These are phyloP conservation scores for Rhodotorula glutinis DNA, from an alignment of 1,284 basidiomycete genomes.

Conservation along the genomic window DNA sequence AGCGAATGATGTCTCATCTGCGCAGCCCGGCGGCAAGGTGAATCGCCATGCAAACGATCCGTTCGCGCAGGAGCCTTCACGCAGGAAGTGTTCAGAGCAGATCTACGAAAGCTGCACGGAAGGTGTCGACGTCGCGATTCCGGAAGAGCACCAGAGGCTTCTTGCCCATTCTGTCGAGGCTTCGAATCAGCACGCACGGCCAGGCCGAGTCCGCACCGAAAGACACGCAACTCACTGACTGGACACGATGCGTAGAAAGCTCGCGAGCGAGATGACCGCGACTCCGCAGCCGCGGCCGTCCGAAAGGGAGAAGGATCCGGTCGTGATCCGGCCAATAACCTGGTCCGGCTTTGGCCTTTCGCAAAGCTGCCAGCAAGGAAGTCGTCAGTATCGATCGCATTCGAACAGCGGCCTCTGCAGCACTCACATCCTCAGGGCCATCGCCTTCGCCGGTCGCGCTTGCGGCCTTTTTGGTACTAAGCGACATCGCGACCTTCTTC, in stretches of 20 bases:
- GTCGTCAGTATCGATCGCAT: not conserved
- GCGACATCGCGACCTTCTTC: not conserved
- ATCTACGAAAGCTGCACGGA: slow-evolving; percentile 29
- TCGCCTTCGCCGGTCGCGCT: slow-evolving; percentile 21
- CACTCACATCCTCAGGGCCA: slow-evolving; percentile 28
- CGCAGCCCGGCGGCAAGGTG: too few species aligned
- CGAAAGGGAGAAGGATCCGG: slow-evolving; percentile 72
- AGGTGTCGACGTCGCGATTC: slow-evolving; percentile 38
- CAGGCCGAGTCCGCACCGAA: not conserved
- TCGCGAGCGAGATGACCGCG: slow-evolving; percentile 62
- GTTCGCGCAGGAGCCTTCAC: too few species aligned
- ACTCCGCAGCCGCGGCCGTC: slow-evolving; percentile 70
- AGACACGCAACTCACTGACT: slow-evolving; percentile 46
- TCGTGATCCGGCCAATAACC: slow-evolving; percentile 74
- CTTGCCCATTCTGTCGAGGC: not conserved
- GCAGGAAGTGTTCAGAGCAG: slow-evolving; percentile 9
- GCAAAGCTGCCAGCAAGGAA: slow-evolving; percentile 20
- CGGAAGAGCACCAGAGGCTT: slow-evolving; percentile 31
- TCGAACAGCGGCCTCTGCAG: too few species aligned
- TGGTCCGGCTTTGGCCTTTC: slow-evolving; percentile 44
- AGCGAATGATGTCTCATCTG: too few species aligned
- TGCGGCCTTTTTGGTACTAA: not conserved
- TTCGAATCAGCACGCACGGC: not conserved
- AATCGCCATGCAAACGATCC: too few species aligned
- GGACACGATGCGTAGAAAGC: slow-evolving; percentile 53